Conservation (phyloP, 306 rosid species). For the Pterocarpus santalinus region DNA sequence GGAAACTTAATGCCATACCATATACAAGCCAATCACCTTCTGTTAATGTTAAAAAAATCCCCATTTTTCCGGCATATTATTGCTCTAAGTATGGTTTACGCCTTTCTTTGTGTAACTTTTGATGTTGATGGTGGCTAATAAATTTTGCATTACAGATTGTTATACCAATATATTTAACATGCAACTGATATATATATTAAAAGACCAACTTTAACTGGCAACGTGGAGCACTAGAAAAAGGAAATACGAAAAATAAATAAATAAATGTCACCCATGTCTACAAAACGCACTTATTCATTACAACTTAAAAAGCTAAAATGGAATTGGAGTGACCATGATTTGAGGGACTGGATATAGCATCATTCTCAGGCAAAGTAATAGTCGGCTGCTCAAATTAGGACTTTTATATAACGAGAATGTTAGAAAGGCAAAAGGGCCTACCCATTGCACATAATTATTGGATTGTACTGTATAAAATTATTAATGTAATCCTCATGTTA, state of each 20-base stretch:
- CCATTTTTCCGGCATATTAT: not conserved
- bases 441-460: constrained; percentile 19
- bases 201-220: constrained; percentile 9
- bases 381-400: not conserved
- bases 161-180: not conserved
- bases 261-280: not conserved
- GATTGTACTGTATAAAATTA: not conserved
- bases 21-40: constrained; percentile 18
- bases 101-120: not conserved
- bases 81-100: constrained; percentile 5
- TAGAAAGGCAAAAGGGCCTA: constrained; percentile 26
- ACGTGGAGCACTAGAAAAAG: constrained; percentile 9
- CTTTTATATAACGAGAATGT: constrained; percentile 1
- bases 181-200: too few relatives aligned
- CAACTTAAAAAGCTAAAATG: not conserved
- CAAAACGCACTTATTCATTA: not conserved
- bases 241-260: not conserved
- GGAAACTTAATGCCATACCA: constrained; percentile 29
- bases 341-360: constrained; percentile 7
- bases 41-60: not conserved
- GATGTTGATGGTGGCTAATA: not conserved
- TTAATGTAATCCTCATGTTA: too few relatives aligned
- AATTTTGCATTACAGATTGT: not conserved
- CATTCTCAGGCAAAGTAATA: constrained; percentile 24
- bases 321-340: not conserved